Evolutionary conservation across 805 yeast species (phyloP).

Genomic region (Saturnispora sanitii): DNA sequence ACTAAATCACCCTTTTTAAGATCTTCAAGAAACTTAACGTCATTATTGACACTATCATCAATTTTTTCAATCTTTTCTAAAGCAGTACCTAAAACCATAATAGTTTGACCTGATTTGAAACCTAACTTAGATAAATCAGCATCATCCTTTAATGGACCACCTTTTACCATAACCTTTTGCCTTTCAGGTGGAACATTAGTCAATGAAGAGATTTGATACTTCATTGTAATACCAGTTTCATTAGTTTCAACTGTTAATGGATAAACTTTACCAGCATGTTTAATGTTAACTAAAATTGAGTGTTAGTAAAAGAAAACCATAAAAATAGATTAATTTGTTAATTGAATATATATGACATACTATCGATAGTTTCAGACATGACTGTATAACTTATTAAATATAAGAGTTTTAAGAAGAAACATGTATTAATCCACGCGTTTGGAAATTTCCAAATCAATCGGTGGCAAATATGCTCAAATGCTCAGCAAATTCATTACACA

Average conservation of each 20-base stretch:
- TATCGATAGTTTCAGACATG: slow-evolving; percentile 5
- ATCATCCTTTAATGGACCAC: slow-evolving; percentile 78
- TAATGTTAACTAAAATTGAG: slow-evolving; percentile 28
- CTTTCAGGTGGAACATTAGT: slow-evolving; percentile 83
- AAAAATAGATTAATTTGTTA: not conserved
- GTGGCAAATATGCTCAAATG: slow-evolving; percentile 1
- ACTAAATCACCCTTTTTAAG: slow-evolving; percentile 23
- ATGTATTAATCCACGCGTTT: not conserved
- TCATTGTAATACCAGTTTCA: slow-evolving; percentile 54
- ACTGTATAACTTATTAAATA: not conserved
- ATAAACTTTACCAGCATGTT: slow-evolving; percentile 61
- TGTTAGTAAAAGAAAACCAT: not conserved
- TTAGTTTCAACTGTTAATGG: slow-evolving; percentile 44
- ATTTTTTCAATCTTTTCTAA: slow-evolving; percentile 40
- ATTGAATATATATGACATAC: not conserved
- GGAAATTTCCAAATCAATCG: not conserved
- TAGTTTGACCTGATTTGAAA: slow-evolving; percentile 52
- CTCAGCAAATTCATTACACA: not conserved
- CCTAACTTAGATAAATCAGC: slow-evolving; percentile 37
- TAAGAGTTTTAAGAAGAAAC: not conserved
- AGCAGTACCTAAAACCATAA: slow-evolving; percentile 92
- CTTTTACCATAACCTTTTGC: slow-evolving; percentile 83
- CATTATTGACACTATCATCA: slow-evolving; percentile 35
- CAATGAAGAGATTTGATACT: slow-evolving; percentile 54
- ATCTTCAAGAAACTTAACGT: slow-evolving; percentile 63